These are phyloP conservation scores for Elaeagnus macrophylla DNA, from an alignment of 306 rosid species.

Conservation along the genomic window DNA sequence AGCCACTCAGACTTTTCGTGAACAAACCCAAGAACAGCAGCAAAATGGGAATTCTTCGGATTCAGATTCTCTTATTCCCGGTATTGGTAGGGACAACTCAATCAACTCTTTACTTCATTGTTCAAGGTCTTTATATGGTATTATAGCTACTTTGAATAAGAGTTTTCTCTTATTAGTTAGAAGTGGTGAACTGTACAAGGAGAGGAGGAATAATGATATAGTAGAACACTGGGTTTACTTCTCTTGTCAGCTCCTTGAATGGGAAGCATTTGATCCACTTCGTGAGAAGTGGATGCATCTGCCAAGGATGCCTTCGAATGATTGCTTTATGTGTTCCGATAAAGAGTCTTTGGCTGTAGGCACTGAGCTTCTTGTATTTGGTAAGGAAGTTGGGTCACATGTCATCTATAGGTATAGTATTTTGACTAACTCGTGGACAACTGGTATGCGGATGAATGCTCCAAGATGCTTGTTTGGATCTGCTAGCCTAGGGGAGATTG, in stretches of 20 bases:
- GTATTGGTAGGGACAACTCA: constrained; percentile 73
- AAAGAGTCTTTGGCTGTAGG: constrained; percentile 97
- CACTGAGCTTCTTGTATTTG: constrained; percentile 89
- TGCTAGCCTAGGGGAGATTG: constrained; percentile 81
- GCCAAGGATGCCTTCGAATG: constrained; percentile 78
- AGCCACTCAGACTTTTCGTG: constrained; percentile 19
- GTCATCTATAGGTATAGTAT: constrained; percentile 78
- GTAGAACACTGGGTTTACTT: constrained; percentile 89
- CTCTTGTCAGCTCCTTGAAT: constrained; percentile 67
- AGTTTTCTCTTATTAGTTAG: constrained; percentile 57
- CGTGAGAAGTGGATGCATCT: constrained; percentile 71
- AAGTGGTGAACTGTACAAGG: constrained; percentile 63
- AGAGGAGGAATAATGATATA: constrained; percentile 60
- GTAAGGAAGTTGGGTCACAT: constrained; percentile 55
- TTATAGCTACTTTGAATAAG: constrained; percentile 53
- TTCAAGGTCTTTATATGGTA: constrained; percentile 76
- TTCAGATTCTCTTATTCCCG: constrained; percentile 42
- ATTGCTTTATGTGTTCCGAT: constrained; percentile 81
- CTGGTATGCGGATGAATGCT: constrained; percentile 69
- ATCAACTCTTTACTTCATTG: constrained; percentile 65
- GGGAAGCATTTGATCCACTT: constrained; percentile 89
- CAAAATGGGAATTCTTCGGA: constrained; percentile 43
- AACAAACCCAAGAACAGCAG: constrained; percentile 26
- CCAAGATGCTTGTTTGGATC: constrained; percentile 95
- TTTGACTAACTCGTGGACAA: constrained; percentile 75